Conservation (phyloP, 2,329 filamentous ascomycete genomes). For the Curvularia verruculosa region DNA sequence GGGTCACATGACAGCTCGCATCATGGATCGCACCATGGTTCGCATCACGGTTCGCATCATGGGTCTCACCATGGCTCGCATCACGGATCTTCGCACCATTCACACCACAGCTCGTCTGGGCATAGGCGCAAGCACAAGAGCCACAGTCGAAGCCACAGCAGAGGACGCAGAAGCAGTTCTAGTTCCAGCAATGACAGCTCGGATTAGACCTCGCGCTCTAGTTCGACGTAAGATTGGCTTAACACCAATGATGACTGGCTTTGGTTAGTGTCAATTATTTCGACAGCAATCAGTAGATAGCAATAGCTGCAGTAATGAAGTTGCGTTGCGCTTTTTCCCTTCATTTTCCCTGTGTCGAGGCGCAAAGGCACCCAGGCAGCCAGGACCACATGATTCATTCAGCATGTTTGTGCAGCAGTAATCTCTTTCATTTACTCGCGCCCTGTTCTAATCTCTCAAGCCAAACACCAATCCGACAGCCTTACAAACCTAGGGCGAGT, state of each 20-base stretch:
- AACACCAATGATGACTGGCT: neutral
- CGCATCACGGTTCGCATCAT: conserved; percentile 35
- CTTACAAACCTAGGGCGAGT: neutral
- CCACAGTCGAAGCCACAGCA: conserved; percentile 42
- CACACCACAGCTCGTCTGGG: conserved; percentile 6
- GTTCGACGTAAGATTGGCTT: neutral
- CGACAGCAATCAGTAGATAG: neutral
- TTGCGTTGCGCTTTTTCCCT: neutral
- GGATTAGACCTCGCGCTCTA: conserved; percentile 30
- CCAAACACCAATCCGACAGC: neutral
- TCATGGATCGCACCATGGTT: conserved; percentile 36
- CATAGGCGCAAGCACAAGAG: conserved; percentile 34
- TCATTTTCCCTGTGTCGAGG: neutral
- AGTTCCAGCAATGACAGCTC: conserved; percentile 45
- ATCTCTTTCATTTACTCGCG: too few species aligned
- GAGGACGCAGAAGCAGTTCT: conserved; percentile 38
- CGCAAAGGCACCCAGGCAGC: too few species aligned
- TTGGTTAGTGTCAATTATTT: neutral
- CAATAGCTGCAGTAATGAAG: neutral
- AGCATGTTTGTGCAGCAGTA: neutral
- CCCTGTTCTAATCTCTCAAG: too few species aligned
- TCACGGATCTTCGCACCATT: conserved; percentile 29
- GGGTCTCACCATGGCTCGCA: conserved; percentile 39
- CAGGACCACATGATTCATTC: too few species aligned
- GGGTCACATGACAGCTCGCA: conserved; percentile 34